A percentile compares a stretch with the other conserved stretches of the same genome.
Evolutionary conservation across 2,329 filamentous ascomycete species (phyloP).

Genomic region (Fusarium scirpi): DNA sequence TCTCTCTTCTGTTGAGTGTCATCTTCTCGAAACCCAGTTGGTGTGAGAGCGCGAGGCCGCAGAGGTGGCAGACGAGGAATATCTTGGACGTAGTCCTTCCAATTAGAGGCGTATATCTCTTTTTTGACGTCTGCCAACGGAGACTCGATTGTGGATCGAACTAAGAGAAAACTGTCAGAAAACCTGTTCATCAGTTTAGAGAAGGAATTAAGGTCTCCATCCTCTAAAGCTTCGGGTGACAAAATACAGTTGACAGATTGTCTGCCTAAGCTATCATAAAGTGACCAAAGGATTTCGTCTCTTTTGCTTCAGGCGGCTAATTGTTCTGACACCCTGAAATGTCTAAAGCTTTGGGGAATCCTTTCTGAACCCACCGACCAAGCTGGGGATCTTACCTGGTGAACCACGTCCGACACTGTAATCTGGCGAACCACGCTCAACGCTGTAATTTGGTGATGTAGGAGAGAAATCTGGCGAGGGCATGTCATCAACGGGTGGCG

Average conservation of each 20-base stretch:
- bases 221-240: too few species aligned
- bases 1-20: neutral
- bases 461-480: neutral
- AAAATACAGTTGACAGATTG: neutral
- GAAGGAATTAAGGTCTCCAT: too few species aligned
- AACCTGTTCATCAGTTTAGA: neutral
- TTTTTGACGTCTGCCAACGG: too few species aligned
- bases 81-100: neutral
- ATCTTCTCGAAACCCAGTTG: neutral
- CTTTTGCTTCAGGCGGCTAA: neutral
- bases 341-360: too few species aligned
- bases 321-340: too few species aligned
- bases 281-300: neutral
- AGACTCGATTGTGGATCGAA: neutral
- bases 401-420: neutral
- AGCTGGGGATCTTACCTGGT: neutral
- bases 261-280: fast-evolving
- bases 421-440: neutral
- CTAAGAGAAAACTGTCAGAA: neutral
- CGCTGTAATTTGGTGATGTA: neutral
- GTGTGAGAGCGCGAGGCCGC: neutral
- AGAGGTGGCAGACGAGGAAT: neutral
- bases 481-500: neutral
- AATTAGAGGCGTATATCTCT: neutral
- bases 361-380: too few species aligned